A percentile compares a stretch with the other conserved stretches of the same genome.
phyloP scores from a whole-genome alignment of 2,329 filamentous ascomycete genomes.

The Pyricularia sp. region DNA sequence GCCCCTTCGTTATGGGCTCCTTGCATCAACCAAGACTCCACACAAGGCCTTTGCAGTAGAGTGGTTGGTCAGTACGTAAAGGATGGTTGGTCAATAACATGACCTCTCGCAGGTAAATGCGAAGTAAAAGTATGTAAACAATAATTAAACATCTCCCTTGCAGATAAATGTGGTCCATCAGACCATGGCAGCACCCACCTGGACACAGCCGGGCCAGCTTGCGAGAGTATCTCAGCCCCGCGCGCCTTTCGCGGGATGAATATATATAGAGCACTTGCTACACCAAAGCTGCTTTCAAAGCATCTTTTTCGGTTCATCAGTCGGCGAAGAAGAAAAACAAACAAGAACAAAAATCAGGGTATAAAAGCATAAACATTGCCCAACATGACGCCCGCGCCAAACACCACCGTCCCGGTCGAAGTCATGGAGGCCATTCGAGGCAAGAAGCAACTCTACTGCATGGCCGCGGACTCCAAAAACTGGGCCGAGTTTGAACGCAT shows the following conservation, averaged over 20 bases:
- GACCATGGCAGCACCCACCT: background rate
- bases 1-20: background rate
- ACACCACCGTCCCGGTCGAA: background rate
- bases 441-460: slow-evolving; percentile 3
- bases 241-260: background rate
- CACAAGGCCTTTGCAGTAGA: background rate
- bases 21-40: background rate
- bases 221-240: background rate
- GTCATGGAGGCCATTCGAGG: background rate
- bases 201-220: background rate
- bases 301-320: background rate
- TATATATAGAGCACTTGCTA: background rate
- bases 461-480: background rate
- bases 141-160: background rate
- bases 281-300: background rate
- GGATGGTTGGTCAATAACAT: too few species aligned
- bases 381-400: background rate
- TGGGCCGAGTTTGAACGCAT: slow-evolving; percentile 1
- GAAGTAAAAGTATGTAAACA: background rate
- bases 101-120: too few species aligned
- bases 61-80: too few species aligned
- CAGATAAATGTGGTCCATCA: background rate
- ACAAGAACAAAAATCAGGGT: background rate
- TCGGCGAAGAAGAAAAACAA: background rate
- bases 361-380: background rate